Evolutionary conservation across 441 rosid genomes (phyloP), one percentile per base, ranked within the genome.

Genomic region (Macaranga tanarius): DNA sequence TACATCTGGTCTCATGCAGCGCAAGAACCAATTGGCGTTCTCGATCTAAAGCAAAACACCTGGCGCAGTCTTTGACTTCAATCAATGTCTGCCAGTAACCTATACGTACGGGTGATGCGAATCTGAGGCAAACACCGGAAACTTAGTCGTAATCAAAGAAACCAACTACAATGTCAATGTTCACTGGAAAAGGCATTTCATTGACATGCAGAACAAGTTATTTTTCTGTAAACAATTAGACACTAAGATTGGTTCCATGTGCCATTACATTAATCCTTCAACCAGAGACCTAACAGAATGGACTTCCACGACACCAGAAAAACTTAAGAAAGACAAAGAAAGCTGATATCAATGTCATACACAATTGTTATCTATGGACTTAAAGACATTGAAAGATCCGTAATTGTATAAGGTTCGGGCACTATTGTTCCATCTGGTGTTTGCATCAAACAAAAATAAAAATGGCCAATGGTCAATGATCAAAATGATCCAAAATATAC

Each of bases 31-130:
- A 45, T 42, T 31, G 40, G 69, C 56, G 67, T 47, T 47, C 47
- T 63, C 52, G 20, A 65, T 48, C 28, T 12, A 56, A 67, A 8
- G 44, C 12, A 8, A 52, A 22, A 60, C 19, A 31, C 52, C n/a
- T 62, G n/a, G 11, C 2, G 25, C 10, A 12, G 31, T 25, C 65
- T 23, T 56, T 65, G 38, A 55, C 72, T 57, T 80, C 65, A 61
- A 12, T 74, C 63, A 55, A 71, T 71, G 62, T 81, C 79, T 11
- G 76, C 73, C n/a, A 85, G 87, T 72, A 72, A 68, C 75, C 83
- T 76, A 67, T 85, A 89, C 22, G 92, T 87, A 26, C 91, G 89
- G 34, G 91, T 91, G 75, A 91, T 83, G 40, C 95, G 93, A 63
- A 91, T 91, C 97, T 91, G 87, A 71, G 56, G 73, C 70, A 75